phyloP scores from a whole-genome alignment of 805 yeast species.

The Metschnikowia borealis region DNA sequence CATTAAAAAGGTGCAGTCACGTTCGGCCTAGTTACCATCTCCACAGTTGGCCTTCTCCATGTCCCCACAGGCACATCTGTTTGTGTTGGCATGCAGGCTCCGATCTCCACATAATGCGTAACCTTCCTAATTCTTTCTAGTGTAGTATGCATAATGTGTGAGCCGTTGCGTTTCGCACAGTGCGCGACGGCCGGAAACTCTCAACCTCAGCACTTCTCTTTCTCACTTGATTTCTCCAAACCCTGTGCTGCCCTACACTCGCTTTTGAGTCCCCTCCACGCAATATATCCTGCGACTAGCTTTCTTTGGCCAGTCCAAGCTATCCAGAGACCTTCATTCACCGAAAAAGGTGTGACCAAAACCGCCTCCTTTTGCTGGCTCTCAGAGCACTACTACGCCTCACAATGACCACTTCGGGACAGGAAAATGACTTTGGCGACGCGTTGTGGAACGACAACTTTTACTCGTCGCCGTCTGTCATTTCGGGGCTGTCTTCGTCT shows the following conservation, averaged over 20 bases:
- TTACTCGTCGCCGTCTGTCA: constrained; percentile 26
- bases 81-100: background rate
- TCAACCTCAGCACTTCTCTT: background rate
- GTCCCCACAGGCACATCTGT: background rate
- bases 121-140: background rate
- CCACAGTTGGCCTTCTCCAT: background rate
- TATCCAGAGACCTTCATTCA: background rate
- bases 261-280: background rate
- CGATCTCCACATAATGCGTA: background rate
- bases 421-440: constrained; percentile 26
- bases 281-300: background rate
- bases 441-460: constrained; percentile 30
- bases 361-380: background rate
- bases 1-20: background rate
- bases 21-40: background rate
- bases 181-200: constrained; percentile 3
- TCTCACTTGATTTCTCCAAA: background rate
- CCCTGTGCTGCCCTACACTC: background rate
- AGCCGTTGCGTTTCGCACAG: constrained; percentile 2
- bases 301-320: background rate
- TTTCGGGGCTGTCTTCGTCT: constrained; percentile 16
- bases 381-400: background rate
- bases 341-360: background rate
- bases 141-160: background rate
- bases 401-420: constrained; percentile 9